Evolutionary conservation across 2,329 filamentous ascomycete species (phyloP).

Genomic region (Phaeoacremonium minimum): DNA sequence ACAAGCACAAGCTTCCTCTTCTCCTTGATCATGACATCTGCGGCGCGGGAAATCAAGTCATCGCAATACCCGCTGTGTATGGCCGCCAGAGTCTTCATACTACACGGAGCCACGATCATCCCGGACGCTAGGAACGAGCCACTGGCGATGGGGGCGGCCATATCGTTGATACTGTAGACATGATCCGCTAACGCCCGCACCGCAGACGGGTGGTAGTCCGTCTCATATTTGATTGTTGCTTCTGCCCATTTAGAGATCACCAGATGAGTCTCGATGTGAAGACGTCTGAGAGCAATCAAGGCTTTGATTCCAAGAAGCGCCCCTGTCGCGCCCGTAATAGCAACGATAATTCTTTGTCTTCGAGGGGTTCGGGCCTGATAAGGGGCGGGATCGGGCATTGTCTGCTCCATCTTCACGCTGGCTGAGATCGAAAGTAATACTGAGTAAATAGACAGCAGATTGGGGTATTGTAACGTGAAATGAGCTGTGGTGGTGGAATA

Average conservation of each 20-base stretch:
- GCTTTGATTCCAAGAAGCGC: constrained; percentile 34
- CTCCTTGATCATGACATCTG: constrained; percentile 43
- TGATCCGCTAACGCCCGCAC: constrained; percentile 31
- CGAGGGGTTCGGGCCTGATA: neutral
- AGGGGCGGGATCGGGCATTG: neutral
- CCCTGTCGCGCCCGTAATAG: constrained; percentile 46
- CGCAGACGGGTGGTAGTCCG: constrained; percentile 27
- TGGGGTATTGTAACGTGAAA: neutral
- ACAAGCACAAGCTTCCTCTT: constrained; percentile 30
- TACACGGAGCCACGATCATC: constrained; percentile 44
- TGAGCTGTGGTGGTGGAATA: neutral
- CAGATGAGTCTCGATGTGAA: constrained; percentile 42
- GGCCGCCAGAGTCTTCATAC: constrained; percentile 41
- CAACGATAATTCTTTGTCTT: constrained; percentile 34
- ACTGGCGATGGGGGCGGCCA: constrained; percentile 37
- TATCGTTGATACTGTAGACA: constrained; percentile 33
- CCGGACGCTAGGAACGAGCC: constrained; percentile 37
- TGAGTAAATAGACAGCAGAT: neutral
- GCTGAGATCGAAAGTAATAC: neutral
- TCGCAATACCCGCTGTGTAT: constrained; percentile 35
- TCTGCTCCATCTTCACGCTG: neutral
- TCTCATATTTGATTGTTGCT: constrained; percentile 42
- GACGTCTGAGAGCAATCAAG: constrained; percentile 30
- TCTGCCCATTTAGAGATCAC: constrained; percentile 44
- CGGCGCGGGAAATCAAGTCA: constrained; percentile 38